Conservation (phyloP, 495 filamentous ascomycete species). For the Daldinia vernicosa region DNA sequence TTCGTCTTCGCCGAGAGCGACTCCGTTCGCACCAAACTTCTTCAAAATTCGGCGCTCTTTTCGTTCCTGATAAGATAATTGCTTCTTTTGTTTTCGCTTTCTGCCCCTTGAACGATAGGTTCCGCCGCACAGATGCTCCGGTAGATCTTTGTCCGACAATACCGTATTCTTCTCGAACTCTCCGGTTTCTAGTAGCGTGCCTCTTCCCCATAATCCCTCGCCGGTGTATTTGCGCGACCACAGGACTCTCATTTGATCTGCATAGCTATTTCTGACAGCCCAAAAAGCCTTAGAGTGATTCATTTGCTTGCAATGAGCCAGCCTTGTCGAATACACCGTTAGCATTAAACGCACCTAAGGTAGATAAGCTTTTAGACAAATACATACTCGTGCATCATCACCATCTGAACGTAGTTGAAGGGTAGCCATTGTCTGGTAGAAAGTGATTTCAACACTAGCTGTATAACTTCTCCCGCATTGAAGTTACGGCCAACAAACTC, state of each 20-base stretch:
- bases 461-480: conserved; percentile 84
- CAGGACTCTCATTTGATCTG: conserved; percentile 67
- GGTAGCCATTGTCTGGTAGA: conserved; percentile 73
- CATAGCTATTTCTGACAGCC: conserved; percentile 73
- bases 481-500: conserved; percentile 85
- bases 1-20: conserved; percentile 72
- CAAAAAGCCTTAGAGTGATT: conserved; percentile 80
- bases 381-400: conserved; percentile 77
- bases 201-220: conserved; percentile 80
- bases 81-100: conserved; percentile 61
- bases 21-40: conserved; percentile 77
- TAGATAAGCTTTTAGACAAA: background rate
- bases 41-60: conserved; percentile 71
- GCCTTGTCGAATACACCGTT: conserved; percentile 47
- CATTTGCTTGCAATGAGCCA: conserved; percentile 86
- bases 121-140: conserved; percentile 74
- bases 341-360: background rate
- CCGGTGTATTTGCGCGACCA: conserved; percentile 74
- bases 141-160: conserved; percentile 61
- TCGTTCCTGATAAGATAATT: conserved; percentile 68
- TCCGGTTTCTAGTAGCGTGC: conserved; percentile 66
- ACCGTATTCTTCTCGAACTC: conserved; percentile 62
- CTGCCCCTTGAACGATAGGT: conserved; percentile 65
- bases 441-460: conserved; percentile 75
- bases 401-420: conserved; percentile 81